phyloP scores from a whole-genome alignment of 495 filamentous ascomycete genomes.

The Penicillium soppii region DNA sequence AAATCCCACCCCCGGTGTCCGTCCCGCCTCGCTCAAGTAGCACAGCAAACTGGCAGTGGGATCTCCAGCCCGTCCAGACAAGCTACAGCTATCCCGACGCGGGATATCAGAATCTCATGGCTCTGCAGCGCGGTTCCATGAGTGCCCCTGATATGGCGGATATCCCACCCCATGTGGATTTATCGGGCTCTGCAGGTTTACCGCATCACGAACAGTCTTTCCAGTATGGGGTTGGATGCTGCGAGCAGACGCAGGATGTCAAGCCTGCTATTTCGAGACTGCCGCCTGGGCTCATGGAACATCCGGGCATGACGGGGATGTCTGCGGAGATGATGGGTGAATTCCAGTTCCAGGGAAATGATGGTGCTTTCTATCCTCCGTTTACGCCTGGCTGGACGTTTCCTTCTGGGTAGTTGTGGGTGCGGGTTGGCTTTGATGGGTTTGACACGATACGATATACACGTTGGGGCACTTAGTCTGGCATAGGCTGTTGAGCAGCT shows the following conservation, averaged over 20 bases:
- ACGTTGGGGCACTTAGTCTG: not conserved
- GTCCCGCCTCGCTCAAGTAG: slow-evolving; percentile 14
- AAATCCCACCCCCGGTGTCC: slow-evolving; percentile 18
- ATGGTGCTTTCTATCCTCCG: slow-evolving; percentile 25
- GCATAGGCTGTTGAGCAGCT: slow-evolving; percentile 13
- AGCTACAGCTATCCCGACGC: slow-evolving; percentile 25
- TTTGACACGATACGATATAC: not conserved
- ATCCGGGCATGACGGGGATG: slow-evolving; percentile 13
- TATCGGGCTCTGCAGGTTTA: slow-evolving; percentile 5
- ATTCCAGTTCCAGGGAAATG: slow-evolving; percentile 28
- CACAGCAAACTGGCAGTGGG: slow-evolving; percentile 32
- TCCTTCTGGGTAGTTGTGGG: slow-evolving; percentile 28
- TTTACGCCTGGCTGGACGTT: slow-evolving; percentile 34
- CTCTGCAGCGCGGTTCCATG: slow-evolving; percentile 18
- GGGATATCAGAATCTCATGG: slow-evolving; percentile 26
- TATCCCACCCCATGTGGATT: slow-evolving; percentile 18
- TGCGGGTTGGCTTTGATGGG: no score
- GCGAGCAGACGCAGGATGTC: slow-evolving; percentile 17
- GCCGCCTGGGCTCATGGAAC: slow-evolving; percentile 13
- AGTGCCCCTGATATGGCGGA: slow-evolving; percentile 21
- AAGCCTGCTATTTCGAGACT: slow-evolving; percentile 15
- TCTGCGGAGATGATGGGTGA: slow-evolving; percentile 29
- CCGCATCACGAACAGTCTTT: slow-evolving; percentile 17
- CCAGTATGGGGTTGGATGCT: slow-evolving; percentile 16
- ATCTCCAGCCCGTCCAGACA: slow-evolving; percentile 25